Evolutionary conservation across 352 stramenopile genomes (phyloP), one percentile per base, ranked within the genome.

Genomic region (Pythium dissotocum): DNA sequence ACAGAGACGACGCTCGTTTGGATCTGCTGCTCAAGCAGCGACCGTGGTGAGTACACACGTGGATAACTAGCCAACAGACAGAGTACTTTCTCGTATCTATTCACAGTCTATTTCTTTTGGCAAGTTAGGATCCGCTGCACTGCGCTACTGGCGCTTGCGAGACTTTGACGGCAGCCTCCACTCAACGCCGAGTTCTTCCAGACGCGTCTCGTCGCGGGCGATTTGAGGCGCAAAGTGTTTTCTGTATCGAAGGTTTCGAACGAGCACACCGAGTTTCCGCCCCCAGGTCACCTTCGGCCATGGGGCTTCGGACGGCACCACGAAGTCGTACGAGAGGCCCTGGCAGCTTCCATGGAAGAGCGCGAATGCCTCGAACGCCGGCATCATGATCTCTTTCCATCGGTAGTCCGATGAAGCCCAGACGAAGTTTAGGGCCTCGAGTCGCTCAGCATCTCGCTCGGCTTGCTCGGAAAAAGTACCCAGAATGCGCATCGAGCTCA

Each of bases 271-370:
- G 21, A 87, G 72, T 0, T 71, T 65, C 14, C 83, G 52, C 14
- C 58, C 67, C 61, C 72, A 73, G 8, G 75, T 49, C 16, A 69
- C 51, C 33, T 62, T 58, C 21, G 81, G 77, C 83, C 81, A 91
- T 24, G 70, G 68, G 12, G 63, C 48, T 6, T 70, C 38, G 1
- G 58, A 58, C 21, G 84, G 82, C 2, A 90, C 79, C 1, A 84
- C 69, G 65, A 89, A 92, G 7, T 60, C 18, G 9, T 21, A 21
- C 28, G 14, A 14, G 1, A 38, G 6, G 21, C 10, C 4, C 1
- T 42, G 30, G 6, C 21, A 58, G 24, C 52, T 58, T 6, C 71
- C 71, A 24, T 57, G 30, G 35, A 58, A 1, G 4, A 35, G 28
- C 1, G 32, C 48, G 52, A 53, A 74, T 28, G 32, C 42, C 32